Percentiles rank a stretch among this genome's conserved stretches.
phyloP scores from a whole-genome alignment of 2,329 filamentous ascomycete species.

The Hymenoscyphus linearis region DNA sequence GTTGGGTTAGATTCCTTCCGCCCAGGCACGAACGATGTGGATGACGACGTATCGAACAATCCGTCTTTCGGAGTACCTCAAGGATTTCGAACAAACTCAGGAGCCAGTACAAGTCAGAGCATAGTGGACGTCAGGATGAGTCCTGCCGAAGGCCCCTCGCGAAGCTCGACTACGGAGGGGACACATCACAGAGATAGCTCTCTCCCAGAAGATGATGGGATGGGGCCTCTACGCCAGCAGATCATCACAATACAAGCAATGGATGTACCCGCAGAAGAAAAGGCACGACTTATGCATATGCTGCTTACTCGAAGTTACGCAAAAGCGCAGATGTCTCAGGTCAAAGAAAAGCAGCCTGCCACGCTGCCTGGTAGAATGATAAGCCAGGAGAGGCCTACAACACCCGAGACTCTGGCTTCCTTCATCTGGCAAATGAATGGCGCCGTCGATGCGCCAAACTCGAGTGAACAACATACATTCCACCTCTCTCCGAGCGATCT shows the following conservation, averaged over 20 bases:
- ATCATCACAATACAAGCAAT: conserved; percentile 65
- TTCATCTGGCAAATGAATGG: conserved; percentile 52
- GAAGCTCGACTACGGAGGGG: conserved; percentile 22
- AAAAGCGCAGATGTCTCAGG: conserved; percentile 35
- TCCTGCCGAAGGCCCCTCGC: conserved; percentile 22
- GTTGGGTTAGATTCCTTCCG: conserved; percentile 17
- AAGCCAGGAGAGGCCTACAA: conserved; percentile 38
- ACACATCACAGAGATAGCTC: conserved; percentile 23
- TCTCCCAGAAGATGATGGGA: conserved; percentile 71
- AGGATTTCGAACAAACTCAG: conserved; percentile 23
- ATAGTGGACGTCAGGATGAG: conserved; percentile 20
- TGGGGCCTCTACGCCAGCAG: conserved; percentile 58
- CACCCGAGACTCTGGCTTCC: conserved; percentile 45
- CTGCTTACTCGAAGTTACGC: conserved; percentile 65
- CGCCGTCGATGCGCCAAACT: conserved; percentile 16
- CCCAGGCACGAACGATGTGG: conserved; percentile 17
- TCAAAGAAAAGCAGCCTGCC: conserved; percentile 26
- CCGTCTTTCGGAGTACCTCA: conserved; percentile 22
- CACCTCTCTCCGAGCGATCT: conserved; percentile 55
- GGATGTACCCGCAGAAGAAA: conserved; percentile 54
- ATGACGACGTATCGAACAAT: conserved; percentile 27
- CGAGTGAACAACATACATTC: conserved; percentile 36
- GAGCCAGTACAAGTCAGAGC: conserved; percentile 8
- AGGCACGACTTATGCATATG: conserved; percentile 67
- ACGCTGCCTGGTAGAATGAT: conserved; percentile 25